Evolutionary conservation across 495 filamentous ascomycete genomes (phyloP).

Genomic region (Penicillium tannophilum): DNA sequence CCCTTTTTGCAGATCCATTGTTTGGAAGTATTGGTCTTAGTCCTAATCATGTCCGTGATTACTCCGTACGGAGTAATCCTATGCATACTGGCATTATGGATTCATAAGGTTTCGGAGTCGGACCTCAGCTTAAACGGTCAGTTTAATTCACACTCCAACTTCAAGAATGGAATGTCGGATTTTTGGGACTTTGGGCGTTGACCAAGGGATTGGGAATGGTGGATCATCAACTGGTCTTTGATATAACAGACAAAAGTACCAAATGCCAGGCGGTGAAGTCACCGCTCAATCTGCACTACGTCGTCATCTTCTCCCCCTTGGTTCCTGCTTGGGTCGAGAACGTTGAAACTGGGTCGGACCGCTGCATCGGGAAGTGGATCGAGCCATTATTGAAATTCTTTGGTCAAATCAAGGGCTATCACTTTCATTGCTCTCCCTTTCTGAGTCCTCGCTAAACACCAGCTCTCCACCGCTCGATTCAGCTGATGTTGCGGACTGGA

Average conservation of each 20-base stretch:
- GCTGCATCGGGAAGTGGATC: constrained; percentile 40
- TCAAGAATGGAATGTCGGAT: constrained; percentile 20
- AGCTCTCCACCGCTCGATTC: constrained; percentile 25
- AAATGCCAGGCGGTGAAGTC: constrained; percentile 27
- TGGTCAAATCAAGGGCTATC: constrained; percentile 9
- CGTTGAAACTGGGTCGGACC: constrained; percentile 35
- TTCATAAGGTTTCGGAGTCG: neutral
- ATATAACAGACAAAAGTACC: neutral
- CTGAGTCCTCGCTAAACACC: neutral
- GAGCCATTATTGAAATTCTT: constrained; percentile 6
- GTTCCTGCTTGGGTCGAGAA: constrained; percentile 33
- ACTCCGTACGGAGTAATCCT: neutral
- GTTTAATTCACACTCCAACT: neutral
- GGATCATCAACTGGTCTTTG: constrained; percentile 16
- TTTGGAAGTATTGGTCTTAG: constrained; percentile 7
- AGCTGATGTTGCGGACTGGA: constrained; percentile 3
- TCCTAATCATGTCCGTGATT: neutral
- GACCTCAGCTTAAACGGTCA: neutral
- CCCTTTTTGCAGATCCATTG: constrained; percentile 32
- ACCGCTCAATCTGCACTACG: constrained; percentile 23
- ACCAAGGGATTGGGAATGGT: constrained; percentile 34
- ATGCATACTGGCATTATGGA: neutral
- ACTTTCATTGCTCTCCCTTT: neutral
- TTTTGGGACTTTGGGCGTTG: neutral
- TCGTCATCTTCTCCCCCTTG: constrained; percentile 15